Evolutionary conservation across 2,329 filamentous ascomycete genomes (phyloP), one percentile per base, ranked within the genome.

Genomic region (Paraphoma sp.): DNA sequence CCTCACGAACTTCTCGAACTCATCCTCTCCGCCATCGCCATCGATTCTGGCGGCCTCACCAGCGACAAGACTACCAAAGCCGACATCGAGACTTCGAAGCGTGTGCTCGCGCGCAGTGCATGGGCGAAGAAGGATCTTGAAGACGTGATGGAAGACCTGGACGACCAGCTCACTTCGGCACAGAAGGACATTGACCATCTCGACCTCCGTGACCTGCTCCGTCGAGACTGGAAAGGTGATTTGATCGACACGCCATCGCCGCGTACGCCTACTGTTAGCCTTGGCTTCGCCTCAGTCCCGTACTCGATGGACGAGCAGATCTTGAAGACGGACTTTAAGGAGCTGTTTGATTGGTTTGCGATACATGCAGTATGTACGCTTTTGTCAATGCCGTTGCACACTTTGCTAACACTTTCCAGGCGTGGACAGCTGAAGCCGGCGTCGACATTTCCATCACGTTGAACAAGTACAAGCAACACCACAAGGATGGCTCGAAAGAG

Each of bases 291-390:
- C 0, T 80, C 78, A 1, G 77, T 82, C 43, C 80, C 80, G 0
- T 81, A 77, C 70, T 80, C 77, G 1, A 70, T 82, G 65, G 79
- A 81, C 31, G 73, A 79, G 46, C 79, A 81, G 56, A 80, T 81
- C 51, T 59, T 70, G 9, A 80, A 78, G 62, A 82, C 80, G 0
- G 79, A 81, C 29, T 82, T 80, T 54, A 69, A 74, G 45, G 79
- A 80, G 59, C 74, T 82, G 5, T 82, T 82, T 46, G 75, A 82
- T 62, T 82, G 80, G 80, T 82, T 82, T 54, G 79, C 79, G 3
- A 70, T 81, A 29, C 78, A 82, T 48, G 79, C 80, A 10, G 51
- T 53, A 53, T 11, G 45, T 42, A 45, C 30, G 2, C 16, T 51
- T 17, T 48, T 43, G 9, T 30, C 18, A 30, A 30, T 30, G 17